Percentiles rank a stretch among this genome's conserved stretches.
phyloP scores from a whole-genome alignment of 495 filamentous ascomycete species.

The Penicillium crystallinum region DNA sequence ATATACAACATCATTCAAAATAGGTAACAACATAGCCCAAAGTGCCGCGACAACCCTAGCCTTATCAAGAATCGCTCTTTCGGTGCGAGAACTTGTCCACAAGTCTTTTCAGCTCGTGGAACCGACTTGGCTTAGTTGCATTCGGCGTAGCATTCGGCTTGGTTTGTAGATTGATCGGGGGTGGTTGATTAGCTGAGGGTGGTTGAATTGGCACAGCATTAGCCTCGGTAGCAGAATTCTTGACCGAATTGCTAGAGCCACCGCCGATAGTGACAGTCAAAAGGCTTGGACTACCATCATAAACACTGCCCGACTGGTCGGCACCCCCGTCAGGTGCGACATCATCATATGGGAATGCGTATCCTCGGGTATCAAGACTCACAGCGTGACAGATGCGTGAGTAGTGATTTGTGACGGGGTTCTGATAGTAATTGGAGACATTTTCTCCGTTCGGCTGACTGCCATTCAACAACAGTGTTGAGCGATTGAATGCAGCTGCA shows the following conservation, averaged over 20 bases:
- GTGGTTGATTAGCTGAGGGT: not conserved
- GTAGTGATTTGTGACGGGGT: constrained; percentile 65
- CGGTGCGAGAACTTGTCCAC: constrained; percentile 11
- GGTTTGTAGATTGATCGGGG: not conserved
- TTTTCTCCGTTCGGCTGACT: constrained; percentile 47
- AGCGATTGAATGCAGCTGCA: constrained; percentile 64
- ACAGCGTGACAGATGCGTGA: constrained; percentile 58
- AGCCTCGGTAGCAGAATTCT: not conserved
- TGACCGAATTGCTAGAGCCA: constrained; percentile 5
- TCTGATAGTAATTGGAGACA: constrained; percentile 48
- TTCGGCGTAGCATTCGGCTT: not conserved
- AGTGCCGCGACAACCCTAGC: not conserved
- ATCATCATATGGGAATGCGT: constrained; percentile 78
- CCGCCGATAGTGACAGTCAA: constrained; percentile 64
- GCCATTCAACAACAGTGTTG: constrained; percentile 49
- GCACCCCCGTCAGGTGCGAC: constrained; percentile 51
- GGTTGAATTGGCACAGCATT: not conserved
- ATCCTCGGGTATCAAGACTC: constrained; percentile 59
- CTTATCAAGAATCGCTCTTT: not conserved
- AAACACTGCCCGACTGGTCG: constrained; percentile 63
- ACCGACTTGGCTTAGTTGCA: constrained; percentile 6
- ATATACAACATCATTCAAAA: not conserved
- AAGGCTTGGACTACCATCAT: constrained; percentile 48
- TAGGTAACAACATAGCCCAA: not conserved
- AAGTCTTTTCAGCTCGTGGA: constrained; percentile 9